phyloP scores from a whole-genome alignment of 2,329 filamentous ascomycete species.

The Sporothrix schenckii region DNA sequence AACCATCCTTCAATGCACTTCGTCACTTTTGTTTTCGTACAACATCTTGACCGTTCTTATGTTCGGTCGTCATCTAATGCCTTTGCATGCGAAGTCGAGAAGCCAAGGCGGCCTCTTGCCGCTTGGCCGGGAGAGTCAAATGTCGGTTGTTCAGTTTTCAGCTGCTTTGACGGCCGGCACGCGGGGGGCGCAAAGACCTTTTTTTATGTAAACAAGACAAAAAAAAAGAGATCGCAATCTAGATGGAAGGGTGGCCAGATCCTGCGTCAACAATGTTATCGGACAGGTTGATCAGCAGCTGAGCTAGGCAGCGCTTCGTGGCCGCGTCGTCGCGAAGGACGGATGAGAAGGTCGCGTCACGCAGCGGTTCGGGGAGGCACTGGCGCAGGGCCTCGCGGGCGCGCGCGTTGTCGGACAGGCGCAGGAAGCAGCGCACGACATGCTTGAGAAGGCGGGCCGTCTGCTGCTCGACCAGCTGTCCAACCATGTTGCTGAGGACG shows the following conservation, averaged over 20 bases:
- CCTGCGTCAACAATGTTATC: constrained; percentile 71
- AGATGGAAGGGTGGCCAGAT: constrained; percentile 38
- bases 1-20: background rate
- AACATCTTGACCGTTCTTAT: background rate
- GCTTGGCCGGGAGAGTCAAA: background rate
- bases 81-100: background rate
- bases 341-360: constrained; percentile 94
- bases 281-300: constrained; percentile 92
- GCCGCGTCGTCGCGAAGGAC: constrained; percentile 96
- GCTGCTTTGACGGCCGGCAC: no score
- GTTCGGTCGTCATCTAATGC: background rate
- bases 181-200: no score
- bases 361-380: constrained; percentile 96
- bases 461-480: constrained; percentile 94
- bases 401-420: constrained; percentile 95
- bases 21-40: background rate
- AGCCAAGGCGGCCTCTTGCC: background rate
- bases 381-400: constrained; percentile 93
- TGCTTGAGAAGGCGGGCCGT: constrained; percentile 95
- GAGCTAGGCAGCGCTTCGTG: constrained; percentile 95
- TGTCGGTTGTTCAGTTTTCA: no score
- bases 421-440: constrained; percentile 93
- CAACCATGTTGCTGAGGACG: constrained; percentile 98
- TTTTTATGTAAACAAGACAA: no score
- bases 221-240: background rate